Evolutionary conservation across 129 eudicot species (phyloP), one percentile per base, ranked within the genome.

Genomic region (Artemisia tridentata): DNA sequence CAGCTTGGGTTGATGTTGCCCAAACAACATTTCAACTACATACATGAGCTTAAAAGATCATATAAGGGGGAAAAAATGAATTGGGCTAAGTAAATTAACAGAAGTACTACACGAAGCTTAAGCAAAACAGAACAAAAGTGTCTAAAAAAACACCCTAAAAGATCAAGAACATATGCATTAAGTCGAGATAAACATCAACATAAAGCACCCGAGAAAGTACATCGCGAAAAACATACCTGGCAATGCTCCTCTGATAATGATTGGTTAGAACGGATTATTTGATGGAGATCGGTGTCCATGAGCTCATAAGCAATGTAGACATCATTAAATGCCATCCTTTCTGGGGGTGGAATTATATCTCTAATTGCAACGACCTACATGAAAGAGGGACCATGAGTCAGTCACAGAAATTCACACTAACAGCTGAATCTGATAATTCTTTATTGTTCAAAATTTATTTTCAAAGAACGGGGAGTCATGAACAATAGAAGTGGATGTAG

Each of bases 251-350:
- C 96, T 10, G 98, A 84, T 47, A 92, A 72, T 17, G 80, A 63
- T 82, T 91, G 98, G 65, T 88, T 85, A 29, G 98, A 88, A 21
- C 89, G 88, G 61, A 92, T 92, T 20, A 92, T 86, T 69, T 91
- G 97, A 75, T 88, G 92, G 47, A 91, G 97, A 80, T 91, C 97
- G 47, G 96, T 89, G 75, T 89, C 96, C 96, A 90, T 91, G 68
- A 88, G 90, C 68, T 88, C 97, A 79, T 86, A 86, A 9, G 87
- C 96, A 79, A 91, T 88, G 81, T 91, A 91, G 31, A 91, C 97
- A 66, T 91, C 97, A 71, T 82, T 88, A 55, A 88, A 92, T 14
- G 78, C 78, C 38, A 51, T 79, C 86, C 91, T 84, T 23, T 69
- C 83, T 0, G 95, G 91, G 11, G 98, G 98, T 38, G 96, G 96